Base-by-base conservation (phyloP, 768 basidiomycete species). In the Gautieria morchelliformis region DNA sequence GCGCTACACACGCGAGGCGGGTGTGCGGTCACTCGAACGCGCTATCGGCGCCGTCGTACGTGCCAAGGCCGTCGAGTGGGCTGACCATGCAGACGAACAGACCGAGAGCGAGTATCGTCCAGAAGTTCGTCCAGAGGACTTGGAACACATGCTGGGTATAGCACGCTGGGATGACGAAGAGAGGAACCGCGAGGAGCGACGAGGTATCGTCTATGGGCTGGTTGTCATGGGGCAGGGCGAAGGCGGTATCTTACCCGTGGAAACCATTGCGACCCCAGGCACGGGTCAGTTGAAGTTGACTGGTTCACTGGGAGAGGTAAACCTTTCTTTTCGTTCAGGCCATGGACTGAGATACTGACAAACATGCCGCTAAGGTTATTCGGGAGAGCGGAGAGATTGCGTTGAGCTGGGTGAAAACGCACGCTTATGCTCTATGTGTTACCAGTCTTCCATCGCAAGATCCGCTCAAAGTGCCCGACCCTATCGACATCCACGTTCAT, bases 61-160 rank as follows among this genome's bases (percentile, higher is more conserved):
- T 33, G 86, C 78, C 62, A 96, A 96, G 65, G 93, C 92, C 1
- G 94, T 97, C 5, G 87, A 96, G 63, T 94, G 87, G 84, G 82
- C 89, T 0, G 86, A 89, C 62, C 74, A 77, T 63, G 67, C 82
- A 14, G 82, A 56, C 27, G 37, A 40, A 14, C 24, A 85, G 58
- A 69, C 7, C 32, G 71, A 69, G 55, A 58, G 50, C 24, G 32
- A 50, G 22, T 96, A 93, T 69, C 72, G 75, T 19, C 68, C 75
- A 0, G 62, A 80, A 1, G 85, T 96, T 11, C 78, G 83, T 57
- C 76, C 77, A 55, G 74, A 75, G 41, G 86, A 94, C 53, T 69
- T 96, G n/a, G 91, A 93, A 73, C 75, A 75, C 62, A 92, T 95
- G 12, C 73, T 95, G 3, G 93, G 93, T 8, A 76, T 89, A 6